Evolutionary conservation across 108 stramenopile species (phyloP), one percentile per base, ranked within the genome.

Genomic region (Mayamaea pseudoterrestris): DNA sequence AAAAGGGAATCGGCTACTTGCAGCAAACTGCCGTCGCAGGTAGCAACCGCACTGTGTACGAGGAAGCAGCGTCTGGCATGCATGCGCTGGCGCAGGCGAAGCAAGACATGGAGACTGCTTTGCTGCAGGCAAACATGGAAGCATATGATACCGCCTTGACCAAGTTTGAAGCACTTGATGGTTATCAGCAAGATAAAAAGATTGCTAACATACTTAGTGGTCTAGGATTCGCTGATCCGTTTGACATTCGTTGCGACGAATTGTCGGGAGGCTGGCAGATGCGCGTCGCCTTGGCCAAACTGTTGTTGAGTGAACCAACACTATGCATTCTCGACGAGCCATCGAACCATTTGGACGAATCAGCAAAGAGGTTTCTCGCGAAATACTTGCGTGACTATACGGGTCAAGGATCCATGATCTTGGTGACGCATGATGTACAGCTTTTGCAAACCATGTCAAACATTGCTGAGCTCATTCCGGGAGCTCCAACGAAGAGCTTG

Each of bases 261-360:
- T 89, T 95, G 54, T 69, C 65, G 44, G 94, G 94, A 14, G 94
- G 94, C 26, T 95, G 92, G 92, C 92, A 95, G 61, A 95, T 95
- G 94, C 65, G 89, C 41, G 89, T 93, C 5, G 83, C 80, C 5
- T 65, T 93, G 26, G 86, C 81, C 9, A 74, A 79, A 57, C 52
- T 93, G 21, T 48, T 93, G 27, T 59, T 93, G 1, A 78, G 76
- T 25, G 68, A 78, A 35, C 89, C 92, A n/a, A 64, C 74, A 27
- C 44, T 91, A 7, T 55, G 90, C 23, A 37, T 93, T 32, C 57
- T 93, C 20, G 92, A 93, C 53, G 92, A 93, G 50, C 92, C 92
- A 7, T 58, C 34, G 24, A 92, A 88, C 65, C 86, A 93, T 41
- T 54, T 92, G 35, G 88, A 85, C 46, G 46, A 53, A 5, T 53